These are phyloP conservation scores for Trichoderma gamsii DNA, from an alignment of 495 filamentous ascomycete species.

Conservation along the genomic window DNA sequence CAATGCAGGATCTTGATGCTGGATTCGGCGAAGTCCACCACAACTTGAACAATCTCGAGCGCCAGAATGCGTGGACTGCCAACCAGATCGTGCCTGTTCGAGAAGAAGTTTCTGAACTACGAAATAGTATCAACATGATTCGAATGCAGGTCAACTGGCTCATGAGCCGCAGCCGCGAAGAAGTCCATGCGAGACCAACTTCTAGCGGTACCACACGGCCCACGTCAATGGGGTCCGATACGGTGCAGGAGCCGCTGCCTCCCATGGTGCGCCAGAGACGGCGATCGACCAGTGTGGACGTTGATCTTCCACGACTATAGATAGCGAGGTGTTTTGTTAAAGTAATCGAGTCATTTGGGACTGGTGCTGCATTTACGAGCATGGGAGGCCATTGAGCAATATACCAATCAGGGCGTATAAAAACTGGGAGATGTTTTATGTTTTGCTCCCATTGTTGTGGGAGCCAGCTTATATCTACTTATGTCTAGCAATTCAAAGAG, in stretches of 20 bases:
- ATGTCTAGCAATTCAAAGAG: neutral
- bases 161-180: slow-evolving; percentile 34
- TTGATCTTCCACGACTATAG: slow-evolving; percentile 15
- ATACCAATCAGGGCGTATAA: neutral
- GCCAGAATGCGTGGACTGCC: slow-evolving; percentile 42
- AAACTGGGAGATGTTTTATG: neutral
- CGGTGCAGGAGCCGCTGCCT: slow-evolving; percentile 6
- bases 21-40: slow-evolving; percentile 15
- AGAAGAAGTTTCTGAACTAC: slow-evolving; percentile 48
- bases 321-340: slow-evolving; percentile 29
- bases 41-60: slow-evolving; percentile 39
- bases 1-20: slow-evolving; percentile 15
- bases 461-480: neutral
- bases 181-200: slow-evolving; percentile 2
- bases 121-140: slow-evolving; percentile 43
- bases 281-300: slow-evolving; percentile 8
- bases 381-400: neutral
- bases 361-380: neutral
- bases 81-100: slow-evolving; percentile 46
- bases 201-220: slow-evolving; percentile 8
- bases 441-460: neutral
- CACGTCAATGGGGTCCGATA: slow-evolving; percentile 4
- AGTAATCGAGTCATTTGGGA: slow-evolving; percentile 3
- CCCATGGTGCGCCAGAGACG: slow-evolving; percentile 12
- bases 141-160: slow-evolving; percentile 52